phyloP scores from a whole-genome alignment of 306 rosid genomes.

The Prunus dulcis region DNA sequence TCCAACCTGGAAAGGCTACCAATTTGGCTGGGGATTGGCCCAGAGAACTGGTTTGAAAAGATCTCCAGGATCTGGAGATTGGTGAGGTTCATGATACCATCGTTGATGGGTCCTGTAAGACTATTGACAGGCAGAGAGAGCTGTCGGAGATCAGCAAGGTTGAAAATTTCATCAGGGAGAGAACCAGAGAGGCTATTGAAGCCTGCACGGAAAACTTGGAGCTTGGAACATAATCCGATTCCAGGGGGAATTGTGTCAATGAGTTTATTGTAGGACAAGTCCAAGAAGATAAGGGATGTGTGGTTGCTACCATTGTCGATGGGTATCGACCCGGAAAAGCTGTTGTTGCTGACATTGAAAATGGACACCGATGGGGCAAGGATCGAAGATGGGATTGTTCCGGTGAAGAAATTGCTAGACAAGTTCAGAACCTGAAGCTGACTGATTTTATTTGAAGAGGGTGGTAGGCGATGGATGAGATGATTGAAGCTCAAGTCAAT shows the following conservation, averaged over 20 bases:
- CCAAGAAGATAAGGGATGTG: neutral
- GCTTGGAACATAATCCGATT: neutral
- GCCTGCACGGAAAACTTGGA: neutral
- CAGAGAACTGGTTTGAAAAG: neutral
- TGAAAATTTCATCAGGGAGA: neutral
- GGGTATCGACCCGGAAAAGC: neutral
- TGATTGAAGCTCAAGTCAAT: slow-evolving; percentile 1
- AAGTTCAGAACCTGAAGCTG: neutral
- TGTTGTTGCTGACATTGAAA: neutral
- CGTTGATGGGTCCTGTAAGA: neutral
- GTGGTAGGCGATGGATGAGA: neutral
- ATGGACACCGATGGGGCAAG: neutral
- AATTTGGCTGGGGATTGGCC: neutral
- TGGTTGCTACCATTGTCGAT: too few species aligned
- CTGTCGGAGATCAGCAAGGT: neutral
- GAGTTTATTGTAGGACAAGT: neutral
- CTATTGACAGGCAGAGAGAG: neutral
- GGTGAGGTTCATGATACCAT: neutral
- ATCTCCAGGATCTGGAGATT: neutral
- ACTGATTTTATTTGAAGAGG: too few species aligned
- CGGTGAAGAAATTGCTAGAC: neutral
- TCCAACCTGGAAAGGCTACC: neutral
- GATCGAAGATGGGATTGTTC: slow-evolving; percentile 25
- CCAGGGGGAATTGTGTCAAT: neutral
- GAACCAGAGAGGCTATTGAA: neutral